Evolutionary conservation across 2,329 filamentous ascomycete genomes (phyloP).

Genomic region (Pseudogymnoascus sp.): DNA sequence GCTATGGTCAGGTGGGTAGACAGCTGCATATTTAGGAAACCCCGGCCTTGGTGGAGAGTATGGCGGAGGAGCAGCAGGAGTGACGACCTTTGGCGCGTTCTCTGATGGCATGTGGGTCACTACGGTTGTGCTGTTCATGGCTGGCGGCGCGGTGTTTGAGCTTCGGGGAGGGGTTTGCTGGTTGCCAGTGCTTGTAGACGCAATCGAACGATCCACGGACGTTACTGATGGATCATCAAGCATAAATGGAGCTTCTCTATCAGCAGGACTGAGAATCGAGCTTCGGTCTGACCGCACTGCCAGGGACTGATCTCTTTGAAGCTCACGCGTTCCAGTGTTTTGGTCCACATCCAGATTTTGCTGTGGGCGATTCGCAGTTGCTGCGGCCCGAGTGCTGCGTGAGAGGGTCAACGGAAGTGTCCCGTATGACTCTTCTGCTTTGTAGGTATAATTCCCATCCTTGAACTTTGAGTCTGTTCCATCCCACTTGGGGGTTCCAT

Average conservation of each 20-base stretch:
- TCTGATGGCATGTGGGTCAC: background rate
- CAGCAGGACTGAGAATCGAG: conserved; percentile 7
- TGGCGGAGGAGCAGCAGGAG: conserved; percentile 21
- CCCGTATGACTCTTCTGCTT: conserved; percentile 1
- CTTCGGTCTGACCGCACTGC: background rate
- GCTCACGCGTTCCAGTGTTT: background rate
- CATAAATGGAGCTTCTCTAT: conserved; percentile 15
- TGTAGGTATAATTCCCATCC: conserved; percentile 4
- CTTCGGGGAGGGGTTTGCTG: background rate
- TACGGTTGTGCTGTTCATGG: background rate
- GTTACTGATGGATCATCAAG: conserved; percentile 9
- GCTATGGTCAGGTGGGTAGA: conserved; percentile 48
- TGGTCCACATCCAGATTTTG: background rate
- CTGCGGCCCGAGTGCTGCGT: conserved; percentile 1
- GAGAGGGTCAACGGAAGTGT: background rate
- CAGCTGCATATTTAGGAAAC: conserved; percentile 40
- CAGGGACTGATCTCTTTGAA: background rate
- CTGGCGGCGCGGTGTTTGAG: background rate
- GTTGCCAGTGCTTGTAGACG: background rate
- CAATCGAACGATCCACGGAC: background rate
- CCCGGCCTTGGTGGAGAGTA: conserved; percentile 23
- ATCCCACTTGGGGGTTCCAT: conserved; percentile 12
- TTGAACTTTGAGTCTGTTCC: conserved; percentile 11
- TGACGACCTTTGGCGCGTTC: background rate
- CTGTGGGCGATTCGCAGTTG: background rate